Base-by-base conservation (phyloP, 2,329 filamentous ascomycete genomes). In the Stachybotrys elegans region DNA sequence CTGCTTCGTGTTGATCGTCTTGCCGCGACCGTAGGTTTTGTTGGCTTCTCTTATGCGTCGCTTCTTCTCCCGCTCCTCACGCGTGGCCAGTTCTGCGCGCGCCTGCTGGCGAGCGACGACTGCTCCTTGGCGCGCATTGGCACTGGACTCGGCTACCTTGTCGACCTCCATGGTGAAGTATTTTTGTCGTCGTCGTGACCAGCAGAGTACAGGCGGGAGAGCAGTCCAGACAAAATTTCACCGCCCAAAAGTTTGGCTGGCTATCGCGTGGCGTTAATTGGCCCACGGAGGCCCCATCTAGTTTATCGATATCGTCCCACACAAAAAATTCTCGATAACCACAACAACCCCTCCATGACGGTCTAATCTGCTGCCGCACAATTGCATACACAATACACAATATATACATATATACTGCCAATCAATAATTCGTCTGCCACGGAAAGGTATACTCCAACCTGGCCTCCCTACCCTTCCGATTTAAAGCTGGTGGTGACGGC, bases 21-120 rank as follows among this genome's bases (percentile, higher is more conserved):
- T 80, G 40, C 93, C 93, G 54, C 93, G 83, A 25, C 93, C 93
- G 68, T 98, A 98, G 43, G 77, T 77, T 57, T 81, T 78, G 55
- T 89, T 78, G 42, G 88, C 88, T 55, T 82, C 73, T 57, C 73
- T 74, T 48, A 75, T 61, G 34, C 76, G 75, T 47, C 72, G 73
- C 42, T 68, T 62, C 57, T 70, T 73, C 53, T 75, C 68, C 46
- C 69, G 67, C 56, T 80, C 76, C 45, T 69, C 58, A 50, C 72
- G 75, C 32, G 75, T 65, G 22, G 72, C 54, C 35, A 84, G 70
- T 50, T 79, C 69, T 23, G 74, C 75, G 44, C 76, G 68, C 36
- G 71, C 58, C 46, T 65, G 44, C 72, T 65, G 23, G 81, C 67
- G 9, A 69, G 61, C 21, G 76, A 63, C 11, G 78, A n/a, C n/a